Conservation (phyloP, 345 rosid genomes). For the Corchorus capsularis region DNA sequence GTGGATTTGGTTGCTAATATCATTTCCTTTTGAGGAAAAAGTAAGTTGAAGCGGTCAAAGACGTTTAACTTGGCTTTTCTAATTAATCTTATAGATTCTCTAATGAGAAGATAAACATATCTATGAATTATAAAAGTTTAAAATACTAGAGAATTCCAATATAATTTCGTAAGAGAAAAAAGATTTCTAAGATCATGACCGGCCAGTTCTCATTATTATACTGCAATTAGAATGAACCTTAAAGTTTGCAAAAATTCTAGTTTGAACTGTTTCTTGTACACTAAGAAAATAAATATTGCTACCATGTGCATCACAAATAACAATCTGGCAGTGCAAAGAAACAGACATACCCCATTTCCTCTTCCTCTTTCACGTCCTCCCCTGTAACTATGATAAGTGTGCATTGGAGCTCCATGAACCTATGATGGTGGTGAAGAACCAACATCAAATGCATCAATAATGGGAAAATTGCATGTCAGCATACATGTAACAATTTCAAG, state of each 20-base stretch:
- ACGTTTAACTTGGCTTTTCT: neutral
- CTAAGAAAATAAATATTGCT: neutral
- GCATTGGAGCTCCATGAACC: constrained; percentile 25
- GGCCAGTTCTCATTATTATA: neutral
- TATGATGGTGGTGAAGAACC: constrained; percentile 10
- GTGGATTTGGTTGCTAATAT: neutral
- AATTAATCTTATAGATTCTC: neutral
- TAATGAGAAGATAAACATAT: neutral
- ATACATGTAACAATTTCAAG: neutral
- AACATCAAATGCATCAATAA: constrained; percentile 12
- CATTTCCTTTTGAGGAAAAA: neutral
- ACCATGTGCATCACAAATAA: neutral
- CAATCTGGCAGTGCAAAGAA: constrained; percentile 15
- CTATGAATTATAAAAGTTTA: neutral
- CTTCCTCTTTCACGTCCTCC: constrained; percentile 36
- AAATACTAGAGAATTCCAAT: neutral
- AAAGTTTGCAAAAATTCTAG: neutral
- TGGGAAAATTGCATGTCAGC: neutral
- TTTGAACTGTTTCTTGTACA: neutral
- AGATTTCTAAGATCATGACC: neutral
- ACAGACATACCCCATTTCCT: constrained; percentile 26
- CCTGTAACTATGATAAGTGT: constrained; percentile 21
- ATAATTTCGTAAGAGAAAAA: no score
- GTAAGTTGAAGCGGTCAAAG: neutral
- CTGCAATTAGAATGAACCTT: neutral